Conservation (phyloP, 2,329 filamentous ascomycete genomes). For the Ophiocordyceps camponoti-floridani region DNA sequence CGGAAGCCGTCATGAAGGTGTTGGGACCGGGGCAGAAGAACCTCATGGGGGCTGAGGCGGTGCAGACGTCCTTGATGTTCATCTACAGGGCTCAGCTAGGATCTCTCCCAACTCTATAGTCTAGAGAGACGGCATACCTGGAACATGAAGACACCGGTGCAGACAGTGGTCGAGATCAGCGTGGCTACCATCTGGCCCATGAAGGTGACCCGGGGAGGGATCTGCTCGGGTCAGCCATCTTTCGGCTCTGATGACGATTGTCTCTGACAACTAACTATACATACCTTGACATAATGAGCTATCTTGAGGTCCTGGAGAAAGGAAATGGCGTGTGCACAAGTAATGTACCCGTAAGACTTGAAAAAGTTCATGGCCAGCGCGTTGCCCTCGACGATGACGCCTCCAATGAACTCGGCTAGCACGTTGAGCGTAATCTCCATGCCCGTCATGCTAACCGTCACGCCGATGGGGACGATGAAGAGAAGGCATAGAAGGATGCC, state of each 20-base stretch:
- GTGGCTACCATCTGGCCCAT: slow-evolving; percentile 40
- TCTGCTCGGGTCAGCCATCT: not conserved
- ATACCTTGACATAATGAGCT: slow-evolving; percentile 36
- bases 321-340: slow-evolving; percentile 30
- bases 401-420: slow-evolving; percentile 33
- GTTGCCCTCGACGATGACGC: slow-evolving; percentile 30
- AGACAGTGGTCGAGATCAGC: slow-evolving; percentile 31
- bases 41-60: slow-evolving; percentile 24
- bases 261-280: not conserved
- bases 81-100: slow-evolving; percentile 6
- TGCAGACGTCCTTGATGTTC: slow-evolving; percentile 30
- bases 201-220: slow-evolving; percentile 41
- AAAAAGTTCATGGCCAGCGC: slow-evolving; percentile 35
- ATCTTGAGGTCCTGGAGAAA: slow-evolving; percentile 31
- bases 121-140: slow-evolving; percentile 15
- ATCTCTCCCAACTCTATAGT: no score
- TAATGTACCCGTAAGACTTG: slow-evolving; percentile 24
- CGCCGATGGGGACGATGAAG: slow-evolving; percentile 32
- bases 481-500: slow-evolving; percentile 28
- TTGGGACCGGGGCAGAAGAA: slow-evolving; percentile 34
- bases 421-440: slow-evolving; percentile 34
- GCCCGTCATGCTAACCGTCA: slow-evolving; percentile 34
- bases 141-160: slow-evolving; percentile 28
- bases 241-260: not conserved
- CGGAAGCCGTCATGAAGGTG: slow-evolving; percentile 37